Conservation (phyloP, 139 green algal genomes). For the Haematococcus sp. region DNA sequence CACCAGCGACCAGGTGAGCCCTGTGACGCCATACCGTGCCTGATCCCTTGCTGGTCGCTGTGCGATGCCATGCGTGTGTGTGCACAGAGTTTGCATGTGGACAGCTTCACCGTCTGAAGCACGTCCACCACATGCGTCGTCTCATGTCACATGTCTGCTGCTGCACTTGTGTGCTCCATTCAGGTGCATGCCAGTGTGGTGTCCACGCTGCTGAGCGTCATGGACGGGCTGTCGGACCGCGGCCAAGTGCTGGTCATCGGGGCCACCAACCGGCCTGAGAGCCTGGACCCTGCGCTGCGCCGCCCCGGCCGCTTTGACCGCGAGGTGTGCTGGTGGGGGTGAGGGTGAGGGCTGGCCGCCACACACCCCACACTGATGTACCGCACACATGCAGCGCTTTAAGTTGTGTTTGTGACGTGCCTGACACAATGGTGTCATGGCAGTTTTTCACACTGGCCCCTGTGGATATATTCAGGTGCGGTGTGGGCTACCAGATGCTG, state of each 20-base stretch:
- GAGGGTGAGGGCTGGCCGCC: background rate
- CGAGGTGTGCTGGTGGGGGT: conserved; percentile 56
- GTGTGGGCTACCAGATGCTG: conserved; percentile 34
- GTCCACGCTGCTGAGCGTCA: conserved; percentile 84
- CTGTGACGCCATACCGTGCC: background rate
- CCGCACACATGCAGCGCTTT: background rate
- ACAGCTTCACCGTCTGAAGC: too few relatives aligned
- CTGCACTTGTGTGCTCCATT: too few relatives aligned
- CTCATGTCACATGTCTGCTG: too few relatives aligned
- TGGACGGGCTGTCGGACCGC: conserved; percentile 76
- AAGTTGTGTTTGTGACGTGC: background rate
- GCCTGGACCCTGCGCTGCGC: conserved; percentile 70
- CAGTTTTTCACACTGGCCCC: background rate
- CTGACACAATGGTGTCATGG: background rate
- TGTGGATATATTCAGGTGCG: background rate
- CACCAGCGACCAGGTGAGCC: conserved; percentile 6
- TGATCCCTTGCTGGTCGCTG: background rate
- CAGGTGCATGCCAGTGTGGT: conserved; percentile 87
- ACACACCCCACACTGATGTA: background rate
- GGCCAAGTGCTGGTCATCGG: conserved; percentile 77
- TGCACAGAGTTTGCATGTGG: too few relatives aligned
- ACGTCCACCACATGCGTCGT: too few relatives aligned
- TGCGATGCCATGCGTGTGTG: background rate
- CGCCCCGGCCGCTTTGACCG: conserved; percentile 75
- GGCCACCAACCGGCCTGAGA: conserved; percentile 79